Evolutionary conservation across 1,284 basidiomycete species (phyloP).

Genomic region (Tetrapyrgos nigripes): DNA sequence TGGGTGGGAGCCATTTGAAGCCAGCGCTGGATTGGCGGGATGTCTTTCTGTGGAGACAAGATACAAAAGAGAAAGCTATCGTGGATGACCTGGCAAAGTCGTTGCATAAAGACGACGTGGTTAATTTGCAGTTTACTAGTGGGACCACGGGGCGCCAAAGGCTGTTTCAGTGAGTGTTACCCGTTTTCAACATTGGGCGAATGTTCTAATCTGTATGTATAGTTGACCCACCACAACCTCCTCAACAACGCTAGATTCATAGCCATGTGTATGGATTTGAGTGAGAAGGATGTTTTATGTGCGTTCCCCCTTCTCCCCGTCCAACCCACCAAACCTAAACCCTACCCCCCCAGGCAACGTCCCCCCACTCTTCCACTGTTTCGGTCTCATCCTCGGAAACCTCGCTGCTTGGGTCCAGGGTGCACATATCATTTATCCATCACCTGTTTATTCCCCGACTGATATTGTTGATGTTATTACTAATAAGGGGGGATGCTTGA

Average conservation of each 20-base stretch:
- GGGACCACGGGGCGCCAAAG: constrained; percentile 81
- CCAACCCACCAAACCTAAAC: neutral
- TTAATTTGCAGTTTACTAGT: constrained; percentile 86
- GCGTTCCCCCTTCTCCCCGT: constrained; percentile 29
- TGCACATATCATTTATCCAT: constrained; percentile 77
- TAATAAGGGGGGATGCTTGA: no score
- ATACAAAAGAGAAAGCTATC: constrained; percentile 44
- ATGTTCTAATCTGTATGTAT: neutral
- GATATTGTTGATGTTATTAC: constrained; percentile 72
- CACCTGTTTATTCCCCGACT: constrained; percentile 67
- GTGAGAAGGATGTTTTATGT: constrained; percentile 72
- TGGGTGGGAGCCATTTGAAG: constrained; percentile 65
- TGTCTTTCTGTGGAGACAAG: constrained; percentile 65
- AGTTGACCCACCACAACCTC: constrained; percentile 81
- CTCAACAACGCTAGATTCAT: constrained; percentile 81
- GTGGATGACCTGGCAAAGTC: constrained; percentile 48
- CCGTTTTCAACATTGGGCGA: neutral
- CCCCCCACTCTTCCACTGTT: constrained; percentile 85
- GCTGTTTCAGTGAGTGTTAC: constrained; percentile 69
- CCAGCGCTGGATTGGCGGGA: constrained; percentile 73
- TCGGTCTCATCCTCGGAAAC: constrained; percentile 86
- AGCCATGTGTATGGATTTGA: constrained; percentile 73
- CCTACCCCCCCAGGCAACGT: constrained; percentile 63
- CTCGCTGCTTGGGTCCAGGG: constrained; percentile 82
- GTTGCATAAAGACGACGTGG: constrained; percentile 68